phyloP scores from a whole-genome alignment of 148 eudicot genomes.

The Heliamphora exappendiculata region DNA sequence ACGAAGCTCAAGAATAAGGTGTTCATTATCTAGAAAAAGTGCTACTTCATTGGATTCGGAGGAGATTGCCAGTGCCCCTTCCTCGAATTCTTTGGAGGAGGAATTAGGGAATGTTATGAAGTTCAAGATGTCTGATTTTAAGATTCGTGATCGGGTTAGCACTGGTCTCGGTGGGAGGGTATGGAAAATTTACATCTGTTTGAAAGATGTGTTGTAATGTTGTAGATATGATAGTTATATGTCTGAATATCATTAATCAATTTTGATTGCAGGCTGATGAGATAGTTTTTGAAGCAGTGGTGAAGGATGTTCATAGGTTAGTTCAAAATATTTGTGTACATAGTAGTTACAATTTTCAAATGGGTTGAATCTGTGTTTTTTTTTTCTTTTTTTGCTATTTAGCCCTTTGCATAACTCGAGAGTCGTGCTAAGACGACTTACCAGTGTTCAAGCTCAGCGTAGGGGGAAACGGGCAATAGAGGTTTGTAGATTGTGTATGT shows the following conservation, averaged over 20 bases:
- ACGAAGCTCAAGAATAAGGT: conserved; percentile 25
- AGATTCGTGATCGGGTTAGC: conserved; percentile 67
- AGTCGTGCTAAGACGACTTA: conserved; percentile 78
- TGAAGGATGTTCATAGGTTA: conserved; percentile 71
- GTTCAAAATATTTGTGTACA: conserved; percentile 8
- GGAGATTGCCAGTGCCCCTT: conserved; percentile 28
- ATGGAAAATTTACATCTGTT: conserved; percentile 12
- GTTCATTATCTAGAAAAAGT: conserved; percentile 33
- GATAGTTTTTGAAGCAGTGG: conserved; percentile 77
- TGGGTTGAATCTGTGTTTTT: conserved; percentile 1
- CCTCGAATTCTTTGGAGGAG: conserved; percentile 32
- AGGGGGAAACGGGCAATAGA: conserved; percentile 95
- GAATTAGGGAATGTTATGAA: conserved; percentile 68
- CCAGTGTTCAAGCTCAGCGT: conserved; percentile 81
- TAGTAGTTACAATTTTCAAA: neutral
- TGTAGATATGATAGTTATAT: neutral
- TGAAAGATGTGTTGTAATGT: conserved; percentile 5
- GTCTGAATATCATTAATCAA: neutral
- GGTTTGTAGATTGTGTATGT: conserved; percentile 35
- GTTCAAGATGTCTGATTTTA: conserved; percentile 72
- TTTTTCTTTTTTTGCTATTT: conserved; percentile 17
- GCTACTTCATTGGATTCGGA: conserved; percentile 37
- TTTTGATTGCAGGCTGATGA: conserved; percentile 68
- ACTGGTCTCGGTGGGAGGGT: conserved; percentile 89
- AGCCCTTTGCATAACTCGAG: conserved; percentile 75